phyloP scores from a whole-genome alignment of 1,139 yeast genomes.

The Diutina neorugosa region DNA sequence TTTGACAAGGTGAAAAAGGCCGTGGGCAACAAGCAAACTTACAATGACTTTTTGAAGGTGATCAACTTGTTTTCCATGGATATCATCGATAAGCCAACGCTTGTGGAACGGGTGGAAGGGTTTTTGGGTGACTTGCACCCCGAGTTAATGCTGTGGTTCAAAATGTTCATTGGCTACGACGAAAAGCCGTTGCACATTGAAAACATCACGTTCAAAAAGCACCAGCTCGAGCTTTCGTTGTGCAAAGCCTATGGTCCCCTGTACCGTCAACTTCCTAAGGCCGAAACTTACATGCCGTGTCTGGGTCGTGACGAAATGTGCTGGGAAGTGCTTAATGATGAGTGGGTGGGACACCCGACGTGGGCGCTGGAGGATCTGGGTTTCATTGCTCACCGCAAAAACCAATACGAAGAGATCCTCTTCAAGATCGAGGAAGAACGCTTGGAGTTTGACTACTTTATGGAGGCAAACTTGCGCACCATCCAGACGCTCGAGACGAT shows the following conservation, averaged over 20 bases:
- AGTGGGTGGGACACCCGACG: slow-evolving; percentile 99
- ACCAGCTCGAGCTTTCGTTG: slow-evolving; percentile 73
- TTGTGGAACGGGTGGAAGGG: slow-evolving; percentile 75
- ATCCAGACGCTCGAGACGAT: slow-evolving; percentile 93
- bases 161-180: slow-evolving; percentile 79
- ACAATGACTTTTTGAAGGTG: slow-evolving; percentile 82
- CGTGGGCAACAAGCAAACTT: slow-evolving; percentile 80
- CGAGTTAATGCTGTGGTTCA: slow-evolving; percentile 85
- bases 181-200: slow-evolving; percentile 71
- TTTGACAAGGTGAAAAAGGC: slow-evolving; percentile 88
- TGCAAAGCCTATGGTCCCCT: slow-evolving; percentile 92
- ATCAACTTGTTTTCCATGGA: slow-evolving; percentile 82
- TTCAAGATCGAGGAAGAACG: slow-evolving; percentile 96
- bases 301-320: slow-evolving; percentile 98
- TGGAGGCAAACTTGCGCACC: slow-evolving; percentile 90
- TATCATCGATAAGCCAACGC: slow-evolving; percentile 69
- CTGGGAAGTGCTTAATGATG: slow-evolving; percentile 97
- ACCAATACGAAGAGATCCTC: slow-evolving; percentile 91
- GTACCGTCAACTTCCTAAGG: slow-evolving; percentile 83
- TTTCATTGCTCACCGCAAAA: slow-evolving; percentile 92
- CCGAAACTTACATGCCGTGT: slow-evolving; percentile 95
- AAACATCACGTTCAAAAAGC: slow-evolving; percentile 79
- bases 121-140: slow-evolving; percentile 67
- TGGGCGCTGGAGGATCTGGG: slow-evolving; percentile 99
- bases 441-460: slow-evolving; percentile 89